These are phyloP conservation scores for Pilasporangium apinafurcum DNA, from an alignment of 352 stramenopile species.

Conservation along the genomic window DNA sequence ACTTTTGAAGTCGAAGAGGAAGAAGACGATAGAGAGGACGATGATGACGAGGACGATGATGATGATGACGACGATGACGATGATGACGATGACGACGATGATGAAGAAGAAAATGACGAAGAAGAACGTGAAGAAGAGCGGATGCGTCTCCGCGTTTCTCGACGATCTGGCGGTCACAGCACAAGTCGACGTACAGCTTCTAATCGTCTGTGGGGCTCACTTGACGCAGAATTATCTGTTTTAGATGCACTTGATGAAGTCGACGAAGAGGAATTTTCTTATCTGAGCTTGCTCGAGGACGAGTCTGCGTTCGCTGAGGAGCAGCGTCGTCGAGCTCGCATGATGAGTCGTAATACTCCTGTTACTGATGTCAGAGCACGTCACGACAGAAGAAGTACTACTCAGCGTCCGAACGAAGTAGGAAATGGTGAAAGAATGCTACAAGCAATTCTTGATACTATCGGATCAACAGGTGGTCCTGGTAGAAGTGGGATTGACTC, in stretches of 20 bases:
- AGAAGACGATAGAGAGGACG: constrained; percentile 44
- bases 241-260: constrained; percentile 77
- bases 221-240: constrained; percentile 62
- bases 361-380: too few relatives aligned
- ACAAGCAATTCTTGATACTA: constrained; percentile 28
- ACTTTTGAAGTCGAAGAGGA: constrained; percentile 28
- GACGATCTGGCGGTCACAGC: constrained; percentile 20
- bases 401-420: too few relatives aligned
- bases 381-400: not conserved
- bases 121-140: constrained; percentile 57
- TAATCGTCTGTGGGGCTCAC: constrained; percentile 56
- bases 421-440: constrained; percentile 25
- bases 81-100: constrained; percentile 44
- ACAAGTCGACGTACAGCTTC: constrained; percentile 23
- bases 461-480: constrained; percentile 15
- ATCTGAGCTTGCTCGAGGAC: constrained; percentile 68
- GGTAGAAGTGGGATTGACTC: constrained; percentile 2
- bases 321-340: constrained; percentile 32
- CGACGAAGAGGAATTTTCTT: constrained; percentile 82
- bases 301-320: constrained; percentile 53
- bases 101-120: constrained; percentile 40
- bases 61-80: constrained; percentile 62
- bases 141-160: constrained; percentile 42
- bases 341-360: constrained; percentile 16
- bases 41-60: constrained; percentile 57